Evolutionary conservation across 805 yeast species (phyloP), one percentile per base, ranked within the genome.

Genomic region (Saccharomycopsis fodiens): DNA sequence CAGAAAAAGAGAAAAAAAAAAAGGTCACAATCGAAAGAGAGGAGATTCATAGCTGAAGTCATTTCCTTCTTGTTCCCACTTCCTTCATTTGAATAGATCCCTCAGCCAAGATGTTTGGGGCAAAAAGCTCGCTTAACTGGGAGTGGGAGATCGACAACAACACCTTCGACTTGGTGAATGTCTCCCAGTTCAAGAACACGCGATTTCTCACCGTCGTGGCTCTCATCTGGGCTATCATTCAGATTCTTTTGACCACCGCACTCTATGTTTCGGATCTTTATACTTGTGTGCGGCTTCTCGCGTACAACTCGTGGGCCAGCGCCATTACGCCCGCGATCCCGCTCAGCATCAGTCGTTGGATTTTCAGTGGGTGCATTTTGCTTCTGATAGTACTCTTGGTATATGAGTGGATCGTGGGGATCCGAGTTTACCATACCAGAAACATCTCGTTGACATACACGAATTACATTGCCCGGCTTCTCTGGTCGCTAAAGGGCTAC

Each of bases 281-380:
- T 65, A 85, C 95, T 0, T 78, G 91, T 60, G 63, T 87, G 46
- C 78, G 75, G 54, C 72, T 87, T 35, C 66, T 86, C 54, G 93
- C 83, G 1, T 79, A 81, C 59, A 74, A 82, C 57, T 68, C 74
- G 39, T 82, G 91, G 91, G 70, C 80, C 3, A 69, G 77, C 3
- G 71, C 73, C 43, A 61, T 70, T 25, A 57, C 66, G 44, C 79
- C 81, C 3, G 66, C 59, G 50, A 59, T 76, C 3, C 66, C 79
- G 0, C 69, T 73, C 49, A 73, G 55, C 58, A 76, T 72, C 46
- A 73, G 69, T 48, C 76, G 66, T 57, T 83, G 91, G 91, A 64
- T 83, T n/a, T 83, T 82, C 57, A 76, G 83, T 16, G 85, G 82
- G 2, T 87, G 96, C 60, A 87, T 87, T 49, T 70, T 87, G 10